A percentile compares a stretch with the other conserved stretches of the same genome.
Evolutionary conservation across 306 rosid species (phyloP).

Genomic region (Cucumis melo): DNA sequence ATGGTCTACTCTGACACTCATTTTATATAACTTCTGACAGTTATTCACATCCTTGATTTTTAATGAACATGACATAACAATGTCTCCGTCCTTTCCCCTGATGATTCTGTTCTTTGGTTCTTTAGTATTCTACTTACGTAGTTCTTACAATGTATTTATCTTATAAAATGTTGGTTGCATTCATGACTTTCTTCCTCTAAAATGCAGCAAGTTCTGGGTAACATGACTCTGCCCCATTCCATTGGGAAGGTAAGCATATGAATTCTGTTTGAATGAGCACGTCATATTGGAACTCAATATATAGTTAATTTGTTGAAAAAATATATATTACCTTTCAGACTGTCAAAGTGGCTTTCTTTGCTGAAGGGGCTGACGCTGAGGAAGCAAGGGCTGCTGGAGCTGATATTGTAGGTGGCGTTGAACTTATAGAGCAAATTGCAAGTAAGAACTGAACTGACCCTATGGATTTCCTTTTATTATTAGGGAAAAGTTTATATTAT

Average conservation of each 20-base stretch:
- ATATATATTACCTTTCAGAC: constrained; percentile 40
- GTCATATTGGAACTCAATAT: constrained; percentile 8
- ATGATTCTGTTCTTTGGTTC: background rate
- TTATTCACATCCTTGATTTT: background rate
- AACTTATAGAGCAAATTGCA: constrained; percentile 84
- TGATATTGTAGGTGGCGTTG: constrained; percentile 94
- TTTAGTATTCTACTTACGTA: background rate
- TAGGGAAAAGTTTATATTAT: background rate
- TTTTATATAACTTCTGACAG: background rate
- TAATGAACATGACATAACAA: background rate
- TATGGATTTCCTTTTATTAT: background rate
- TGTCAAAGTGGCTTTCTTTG: constrained; percentile 91
- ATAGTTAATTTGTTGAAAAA: constrained; percentile 24
- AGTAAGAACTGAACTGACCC: constrained; percentile 45
- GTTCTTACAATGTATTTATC: background rate
- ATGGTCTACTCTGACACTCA: background rate
- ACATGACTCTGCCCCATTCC: constrained; percentile 81
- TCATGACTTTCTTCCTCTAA: constrained; percentile 5
- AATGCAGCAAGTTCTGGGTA: constrained; percentile 93
- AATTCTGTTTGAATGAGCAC: background rate
- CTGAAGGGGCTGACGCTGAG: constrained; percentile 92
- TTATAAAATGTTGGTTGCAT: background rate
- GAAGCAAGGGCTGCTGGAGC: constrained; percentile 99
- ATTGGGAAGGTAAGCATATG: constrained; percentile 61
- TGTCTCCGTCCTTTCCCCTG: background rate